Evolutionary conservation across 768 basidiomycete genomes (phyloP), one percentile per base, ranked within the genome.

Genomic region (Suillus hirtellus): DNA sequence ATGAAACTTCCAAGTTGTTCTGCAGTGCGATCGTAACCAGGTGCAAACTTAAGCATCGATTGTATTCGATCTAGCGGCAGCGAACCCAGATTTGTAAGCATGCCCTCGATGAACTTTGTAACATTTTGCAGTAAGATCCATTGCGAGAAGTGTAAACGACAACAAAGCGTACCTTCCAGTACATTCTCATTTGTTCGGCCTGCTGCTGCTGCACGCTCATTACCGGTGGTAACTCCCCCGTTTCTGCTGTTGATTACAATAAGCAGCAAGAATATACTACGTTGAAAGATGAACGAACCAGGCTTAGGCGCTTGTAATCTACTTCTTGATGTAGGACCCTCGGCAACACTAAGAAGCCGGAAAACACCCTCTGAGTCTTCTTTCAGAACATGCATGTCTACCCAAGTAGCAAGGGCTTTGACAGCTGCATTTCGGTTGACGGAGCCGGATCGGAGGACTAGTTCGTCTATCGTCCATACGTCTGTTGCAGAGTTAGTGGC

Each of bases 31-130:
- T 94, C 88, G 74, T 95, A 96, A 4, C 86, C 88, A 4, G 89
- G 90, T 11, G 90, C 92, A 70, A 93, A 87, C 72, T 85, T 88
- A 64, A 97, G 81, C 90, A 95, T 95, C 2, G 84, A 80, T 72
- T 97, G 95, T 70, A 97, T 94, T n/a, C 90, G 84, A 64, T 92
- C 89, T 50, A 92, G 70, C 2, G 89, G 83, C 17, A 95, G 80
- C 2, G 85, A 73, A 11, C 90, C 91, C 50, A 98, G 79, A 72
- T 95, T 96, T 60, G 87, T 94, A 63, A 97, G 87, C 90, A 95
- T 94, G 35, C 92, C 93, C 75, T 93, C 89, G 64, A 96, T 91
- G 76, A 90, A 96, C 90, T 93, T 64, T 24, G 47, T 15, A 12
- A 4, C 49, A 34, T 35, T 58, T 49, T 19, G 44, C 37, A 12